Base-by-base conservation (phyloP, 2,329 filamentous ascomycete genomes). In the Aureobasidium lini region DNA sequence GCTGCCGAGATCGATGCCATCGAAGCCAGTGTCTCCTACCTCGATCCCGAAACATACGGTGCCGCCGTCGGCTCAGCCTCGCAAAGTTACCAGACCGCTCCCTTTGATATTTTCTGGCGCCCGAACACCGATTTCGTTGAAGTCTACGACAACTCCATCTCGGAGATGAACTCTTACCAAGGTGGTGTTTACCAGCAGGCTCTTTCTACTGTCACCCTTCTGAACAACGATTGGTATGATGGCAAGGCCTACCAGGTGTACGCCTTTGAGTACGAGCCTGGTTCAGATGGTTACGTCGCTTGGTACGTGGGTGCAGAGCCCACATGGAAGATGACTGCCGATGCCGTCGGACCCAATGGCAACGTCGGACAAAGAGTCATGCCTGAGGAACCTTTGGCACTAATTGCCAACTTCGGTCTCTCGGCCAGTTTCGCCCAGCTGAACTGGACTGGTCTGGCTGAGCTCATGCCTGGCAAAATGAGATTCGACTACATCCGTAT, bases 1-100 rank as follows among this genome's bases (percentile, higher is more conserved):
- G 83, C 85, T 1, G 86, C 87, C 0, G 86, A 89, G 76, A 87
- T 89, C 62, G 86, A 89, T 78, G 84, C 81, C 11, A 75, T 89
- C 43, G 86, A 89, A 77, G 86, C 83, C n/a, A 86, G 81, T 64
- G 82, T 84, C 13, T 74, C 71, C 6, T 75, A 76, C 16, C 66
- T 85, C 28, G 78, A 80, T 15, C 73, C 76, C 40, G 73, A 75
- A n/a, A 18, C 47, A 3, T 68, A 77, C 18, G 75, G 73, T 34
- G 76, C 76, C n/a, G 76, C 75, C 36, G 77, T 86, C 50, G 85
- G 85, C 37, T 65, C 77, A 18, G 86, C 83, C 1, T 88, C 86
- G 6, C 84, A 89, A 65, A 85, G 82, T 69, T 79, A 82, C 67
- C 85, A 88, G 66, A 77, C 84, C 60, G 86, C 86, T 1, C 86